Evolutionary conservation across 345 rosid species (phyloP), one percentile per base, ranked within the genome.

Genomic region (Aegle marmelos): DNA sequence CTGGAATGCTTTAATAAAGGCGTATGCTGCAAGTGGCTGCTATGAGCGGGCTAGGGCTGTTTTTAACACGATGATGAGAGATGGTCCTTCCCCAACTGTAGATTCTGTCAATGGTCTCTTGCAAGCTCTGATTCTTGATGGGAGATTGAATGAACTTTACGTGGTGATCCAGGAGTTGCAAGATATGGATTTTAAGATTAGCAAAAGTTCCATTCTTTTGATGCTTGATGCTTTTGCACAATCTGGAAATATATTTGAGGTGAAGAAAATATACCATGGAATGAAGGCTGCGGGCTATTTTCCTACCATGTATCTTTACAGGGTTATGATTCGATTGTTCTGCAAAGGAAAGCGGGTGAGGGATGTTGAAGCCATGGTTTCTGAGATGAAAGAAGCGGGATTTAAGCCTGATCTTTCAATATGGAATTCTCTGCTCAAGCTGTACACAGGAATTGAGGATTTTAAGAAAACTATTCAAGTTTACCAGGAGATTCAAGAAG

Each of bases 281-380:
- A 93, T 95, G 99, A 93, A 89, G 86, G 98, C 98, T 81, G 96
- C 92, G 2, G 98, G 99, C 70, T 92, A 95, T 83, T 88, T 90
- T 75, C 99, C 99, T 9, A 92, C 94, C 58, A 92, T 93, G 93
- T 97, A 93, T 87, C 93, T 95, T 80, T 95, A 92, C 82, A 88
- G 99, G 84, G 86, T 86, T 76, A 88, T 95, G 90, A 88, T 89
- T 85, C 85, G 82, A 61, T 81, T 95, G 84, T 82, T 95, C 31
- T 89, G 97, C 86, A 89, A 82, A 85, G 98, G 92, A 60, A 95
- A 90, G 83, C 87, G 86, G 31, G 90, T 92, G 45, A 89, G 89
- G 83, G 99, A 95, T 85, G 98, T 83, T 80, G 98, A 95, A 83
- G 87, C 92, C 72, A 91, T 92, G 97, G 82, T 95, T 68, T 86